Evolutionary conservation across 2,329 filamentous ascomycete species (phyloP).

Genomic region (Phyllosticta ampelicida): DNA sequence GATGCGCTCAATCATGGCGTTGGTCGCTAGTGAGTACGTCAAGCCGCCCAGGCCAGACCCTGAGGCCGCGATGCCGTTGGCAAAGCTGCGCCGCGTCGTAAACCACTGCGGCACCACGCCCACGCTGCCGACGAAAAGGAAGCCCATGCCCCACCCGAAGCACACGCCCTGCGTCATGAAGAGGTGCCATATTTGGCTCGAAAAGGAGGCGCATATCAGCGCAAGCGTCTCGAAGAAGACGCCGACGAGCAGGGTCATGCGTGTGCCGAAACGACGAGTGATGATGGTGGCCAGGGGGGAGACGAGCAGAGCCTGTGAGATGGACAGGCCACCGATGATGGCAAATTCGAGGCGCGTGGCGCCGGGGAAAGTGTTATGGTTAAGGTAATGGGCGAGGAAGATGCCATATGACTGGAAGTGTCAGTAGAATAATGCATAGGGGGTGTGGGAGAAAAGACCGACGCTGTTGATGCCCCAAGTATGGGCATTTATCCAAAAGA

Average conservation of each 20-base stretch:
- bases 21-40: constrained; percentile 55
- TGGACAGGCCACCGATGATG: constrained; percentile 63
- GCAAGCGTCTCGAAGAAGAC: constrained; percentile 52
- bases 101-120: constrained; percentile 68
- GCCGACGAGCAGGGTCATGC: constrained; percentile 52
- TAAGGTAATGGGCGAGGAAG: constrained; percentile 66
- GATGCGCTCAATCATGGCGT: constrained; percentile 55
- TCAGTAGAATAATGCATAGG: background rate
- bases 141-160: constrained; percentile 70
- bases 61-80: constrained; percentile 56
- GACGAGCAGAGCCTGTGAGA: constrained; percentile 54
- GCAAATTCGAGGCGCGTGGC: constrained; percentile 59
- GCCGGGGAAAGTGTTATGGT: constrained; percentile 49
- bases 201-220: constrained; percentile 61
- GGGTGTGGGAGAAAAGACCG: constrained; percentile 13
- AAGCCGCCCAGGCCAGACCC: constrained; percentile 68
- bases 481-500: constrained; percentile 35
- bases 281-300: constrained; percentile 56
- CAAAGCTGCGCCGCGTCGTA: constrained; percentile 53
- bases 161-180: constrained; percentile 64
- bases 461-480: constrained; percentile 38
- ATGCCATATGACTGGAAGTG: constrained; percentile 51
- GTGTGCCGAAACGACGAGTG: constrained; percentile 53
- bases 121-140: constrained; percentile 60
- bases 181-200: constrained; percentile 60